A percentile compares a stretch with the other conserved stretches of the same genome.
Conservation (phyloP, 192 early-diverging fungal genomes). For the Coemansia aciculifera region DNA sequence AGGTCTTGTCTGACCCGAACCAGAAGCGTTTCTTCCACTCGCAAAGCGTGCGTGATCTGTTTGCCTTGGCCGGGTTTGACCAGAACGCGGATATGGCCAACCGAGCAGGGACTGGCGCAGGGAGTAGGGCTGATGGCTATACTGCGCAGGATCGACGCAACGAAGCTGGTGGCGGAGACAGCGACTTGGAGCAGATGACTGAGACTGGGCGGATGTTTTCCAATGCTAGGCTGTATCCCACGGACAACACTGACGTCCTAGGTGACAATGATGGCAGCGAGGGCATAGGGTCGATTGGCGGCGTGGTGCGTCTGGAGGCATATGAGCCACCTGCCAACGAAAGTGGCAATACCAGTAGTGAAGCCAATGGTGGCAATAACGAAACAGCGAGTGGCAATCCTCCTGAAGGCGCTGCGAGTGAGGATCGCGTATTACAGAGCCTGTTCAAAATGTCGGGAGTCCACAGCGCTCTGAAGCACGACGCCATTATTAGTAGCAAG, state of each 20-base stretch:
- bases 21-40: slow-evolving; percentile 89
- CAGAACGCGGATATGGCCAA: neutral
- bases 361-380: neutral
- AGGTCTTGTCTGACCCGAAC: slow-evolving; percentile 87
- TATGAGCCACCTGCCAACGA: slow-evolving; percentile 18
- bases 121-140: neutral
- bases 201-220: slow-evolving; percentile 87
- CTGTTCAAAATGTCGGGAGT: slow-evolving; percentile 85
- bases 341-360: neutral
- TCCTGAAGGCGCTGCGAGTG: slow-evolving; percentile 45
- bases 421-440: slow-evolving; percentile 70
- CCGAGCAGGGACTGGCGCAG: neutral
- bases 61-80: slow-evolving; percentile 64
- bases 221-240: slow-evolving; percentile 63
- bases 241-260: neutral
- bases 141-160: slow-evolving; percentile 21
- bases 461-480: slow-evolving; percentile 89
- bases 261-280: slow-evolving; percentile 8
- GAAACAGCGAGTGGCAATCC: neutral
- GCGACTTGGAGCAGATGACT: slow-evolving; percentile 43
- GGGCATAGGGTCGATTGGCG: slow-evolving; percentile 22
- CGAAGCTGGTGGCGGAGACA: slow-evolving; percentile 36
- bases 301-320: slow-evolving; percentile 32
- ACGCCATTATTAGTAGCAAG: slow-evolving; percentile 76
- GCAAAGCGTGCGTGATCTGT: slow-evolving; percentile 82